phyloP scores from a whole-genome alignment of 257 asterid genomes.

The Thymus mandschuricus region DNA sequence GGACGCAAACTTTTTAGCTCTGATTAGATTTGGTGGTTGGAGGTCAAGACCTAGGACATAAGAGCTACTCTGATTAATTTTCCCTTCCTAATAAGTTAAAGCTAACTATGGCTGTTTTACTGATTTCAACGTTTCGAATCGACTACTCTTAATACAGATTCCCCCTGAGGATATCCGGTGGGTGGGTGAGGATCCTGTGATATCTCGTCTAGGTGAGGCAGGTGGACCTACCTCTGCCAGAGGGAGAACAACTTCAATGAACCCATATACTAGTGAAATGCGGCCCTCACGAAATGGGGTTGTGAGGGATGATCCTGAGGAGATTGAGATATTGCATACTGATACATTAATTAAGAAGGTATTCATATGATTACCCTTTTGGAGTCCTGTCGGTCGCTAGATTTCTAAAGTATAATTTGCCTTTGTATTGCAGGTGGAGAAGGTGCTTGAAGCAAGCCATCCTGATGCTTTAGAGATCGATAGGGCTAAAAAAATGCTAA shows the following conservation, averaged over 20 bases:
- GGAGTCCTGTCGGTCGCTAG: constrained; percentile 1
- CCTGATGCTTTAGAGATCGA: constrained; percentile 78
- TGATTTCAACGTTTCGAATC: constrained; percentile 1
- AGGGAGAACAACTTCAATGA: constrained; percentile 52
- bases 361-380: background rate
- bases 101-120: constrained; percentile 8
- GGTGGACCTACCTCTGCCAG: constrained; percentile 55
- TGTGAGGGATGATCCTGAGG: constrained; percentile 50
- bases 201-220: constrained; percentile 55
- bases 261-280: constrained; percentile 51
- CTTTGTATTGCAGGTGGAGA: constrained; percentile 71
- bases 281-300: constrained; percentile 57
- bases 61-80: constrained; percentile 12
- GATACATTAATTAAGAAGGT: constrained; percentile 90
- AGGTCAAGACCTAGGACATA: constrained; percentile 6
- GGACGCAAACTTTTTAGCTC: constrained; percentile 3
- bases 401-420: constrained; percentile 9
- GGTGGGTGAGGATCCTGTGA: constrained; percentile 85
- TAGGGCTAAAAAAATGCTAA: constrained; percentile 91
- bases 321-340: constrained; percentile 83
- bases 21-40: constrained; percentile 6
- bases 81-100: constrained; percentile 19
- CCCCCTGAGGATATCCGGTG: constrained; percentile 86
- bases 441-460: constrained; percentile 78
- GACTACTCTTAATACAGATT: constrained; percentile 54